phyloP scores from a whole-genome alignment of 352 stramenopile species.

The Phytopythium delawarense region DNA sequence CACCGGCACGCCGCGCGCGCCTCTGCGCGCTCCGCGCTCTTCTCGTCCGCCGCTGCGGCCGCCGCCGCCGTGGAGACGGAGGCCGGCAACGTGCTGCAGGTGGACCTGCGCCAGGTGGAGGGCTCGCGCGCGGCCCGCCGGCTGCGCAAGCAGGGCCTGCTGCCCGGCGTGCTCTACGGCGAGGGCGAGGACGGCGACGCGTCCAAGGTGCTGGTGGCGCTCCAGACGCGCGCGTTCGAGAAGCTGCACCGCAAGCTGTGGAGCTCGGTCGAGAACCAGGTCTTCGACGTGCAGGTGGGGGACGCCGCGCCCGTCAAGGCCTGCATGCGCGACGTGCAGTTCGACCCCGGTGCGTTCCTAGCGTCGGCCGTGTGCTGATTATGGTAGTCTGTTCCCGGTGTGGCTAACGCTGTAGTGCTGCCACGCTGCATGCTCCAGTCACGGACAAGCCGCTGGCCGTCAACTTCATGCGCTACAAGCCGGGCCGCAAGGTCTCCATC shows the following conservation, averaged over 20 bases:
- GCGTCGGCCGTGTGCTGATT: too few relatives aligned
- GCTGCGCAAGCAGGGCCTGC: conserved; percentile 73
- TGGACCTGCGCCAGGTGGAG: conserved; percentile 57
- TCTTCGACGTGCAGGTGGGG: conserved; percentile 77
- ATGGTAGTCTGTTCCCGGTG: too few relatives aligned
- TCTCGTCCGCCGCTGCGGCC: conserved; percentile 41
- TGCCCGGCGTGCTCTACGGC: conserved; percentile 83
- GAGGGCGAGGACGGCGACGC: conserved; percentile 61
- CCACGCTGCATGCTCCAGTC: conserved; percentile 23
- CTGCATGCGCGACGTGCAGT: conserved; percentile 84
- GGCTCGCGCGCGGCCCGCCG: conserved; percentile 75
- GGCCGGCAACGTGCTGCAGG: conserved; percentile 36
- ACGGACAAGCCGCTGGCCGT: conserved; percentile 75
- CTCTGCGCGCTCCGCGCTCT: conserved; percentile 34
- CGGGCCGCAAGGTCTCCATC: conserved; percentile 87
- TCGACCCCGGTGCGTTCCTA: conserved; percentile 54
- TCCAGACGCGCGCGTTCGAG: conserved; percentile 75
- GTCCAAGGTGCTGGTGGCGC: conserved; percentile 72
- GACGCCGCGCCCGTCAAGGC: conserved; percentile 65
- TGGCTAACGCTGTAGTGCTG: not conserved
- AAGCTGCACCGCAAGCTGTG: conserved; percentile 82
- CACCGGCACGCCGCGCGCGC: conserved; percentile 36
- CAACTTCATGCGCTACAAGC: conserved; percentile 93
- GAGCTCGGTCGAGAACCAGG: conserved; percentile 85
- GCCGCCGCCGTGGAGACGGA: conserved; percentile 10